Evolutionary conservation across 768 basidiomycete genomes (phyloP).

Genomic region (Psilocybe azurescens): DNA sequence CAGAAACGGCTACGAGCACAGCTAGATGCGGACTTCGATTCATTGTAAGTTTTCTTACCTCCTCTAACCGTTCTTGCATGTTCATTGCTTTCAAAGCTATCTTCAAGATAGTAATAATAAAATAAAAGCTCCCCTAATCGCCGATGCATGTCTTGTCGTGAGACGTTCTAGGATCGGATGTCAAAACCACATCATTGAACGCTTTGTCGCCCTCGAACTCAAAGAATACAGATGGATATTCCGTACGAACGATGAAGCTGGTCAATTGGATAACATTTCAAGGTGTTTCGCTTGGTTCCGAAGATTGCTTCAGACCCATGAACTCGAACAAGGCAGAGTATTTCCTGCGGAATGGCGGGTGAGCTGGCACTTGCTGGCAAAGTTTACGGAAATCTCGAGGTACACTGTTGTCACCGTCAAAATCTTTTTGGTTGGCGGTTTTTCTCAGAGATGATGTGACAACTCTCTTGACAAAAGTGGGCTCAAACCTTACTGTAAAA

Average conservation of each 20-base stretch:
- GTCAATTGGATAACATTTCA: slow-evolving; percentile 93
- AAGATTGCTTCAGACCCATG: slow-evolving; percentile 82
- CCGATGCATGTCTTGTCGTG: slow-evolving; percentile 88
- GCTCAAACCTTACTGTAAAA: slow-evolving; percentile 74
- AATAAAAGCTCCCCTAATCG: slow-evolving; percentile 66
- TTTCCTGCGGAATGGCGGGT: slow-evolving; percentile 91
- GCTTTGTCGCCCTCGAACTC: slow-evolving; percentile 88
- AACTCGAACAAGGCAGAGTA: slow-evolving; percentile 81
- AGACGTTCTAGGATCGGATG: slow-evolving; percentile 87
- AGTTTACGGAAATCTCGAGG: slow-evolving; percentile 93
- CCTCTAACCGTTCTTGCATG: neutral
- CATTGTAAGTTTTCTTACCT: slow-evolving; percentile 67
- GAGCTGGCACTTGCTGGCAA: slow-evolving; percentile 78
- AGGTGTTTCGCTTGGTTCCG: slow-evolving; percentile 96
- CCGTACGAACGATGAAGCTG: slow-evolving; percentile 91
- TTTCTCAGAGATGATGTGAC: slow-evolving; percentile 79
- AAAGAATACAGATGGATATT: slow-evolving; percentile 98
- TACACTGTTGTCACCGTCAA: slow-evolving; percentile 32
- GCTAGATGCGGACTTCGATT: slow-evolving; percentile 90
- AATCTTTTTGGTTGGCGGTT: neutral
- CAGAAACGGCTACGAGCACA: slow-evolving; percentile 83
- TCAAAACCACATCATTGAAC: slow-evolving; percentile 81
- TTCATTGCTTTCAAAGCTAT: slow-evolving; percentile 55
- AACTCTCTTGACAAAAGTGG: slow-evolving; percentile 78
- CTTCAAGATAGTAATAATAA: slow-evolving; percentile 76